phyloP scores from a whole-genome alignment of 2,329 filamentous ascomycete genomes.

The Gaeumannomyces tritici region DNA sequence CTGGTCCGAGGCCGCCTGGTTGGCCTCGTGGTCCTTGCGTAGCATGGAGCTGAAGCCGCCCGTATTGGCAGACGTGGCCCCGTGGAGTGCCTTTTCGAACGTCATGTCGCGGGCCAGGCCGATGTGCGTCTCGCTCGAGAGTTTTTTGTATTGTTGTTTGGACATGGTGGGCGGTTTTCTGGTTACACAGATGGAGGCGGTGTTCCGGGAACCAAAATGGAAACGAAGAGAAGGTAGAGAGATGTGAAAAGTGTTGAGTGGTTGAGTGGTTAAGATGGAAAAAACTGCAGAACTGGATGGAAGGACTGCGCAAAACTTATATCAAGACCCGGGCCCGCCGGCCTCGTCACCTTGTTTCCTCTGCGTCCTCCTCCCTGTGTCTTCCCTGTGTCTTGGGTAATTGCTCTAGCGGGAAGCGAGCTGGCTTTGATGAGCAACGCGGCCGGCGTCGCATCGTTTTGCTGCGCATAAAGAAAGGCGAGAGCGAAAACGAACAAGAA shows the following conservation, averaged over 20 bases:
- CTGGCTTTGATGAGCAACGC: no score
- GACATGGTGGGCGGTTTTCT: background rate
- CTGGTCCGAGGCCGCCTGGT: conserved; percentile 59
- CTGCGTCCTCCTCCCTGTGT: no score
- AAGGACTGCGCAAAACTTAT: background rate
- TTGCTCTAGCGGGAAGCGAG: no score
- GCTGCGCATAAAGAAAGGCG: no score
- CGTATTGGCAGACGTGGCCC: conserved; percentile 52
- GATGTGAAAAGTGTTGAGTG: background rate
- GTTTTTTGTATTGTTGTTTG: background rate
- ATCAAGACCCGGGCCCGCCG: background rate
- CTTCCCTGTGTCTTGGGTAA: no score
- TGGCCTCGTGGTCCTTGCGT: conserved; percentile 56
- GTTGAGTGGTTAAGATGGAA: no score
- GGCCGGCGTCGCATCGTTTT: no score
- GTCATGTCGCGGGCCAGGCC: conserved; percentile 59
- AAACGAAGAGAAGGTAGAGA: background rate
- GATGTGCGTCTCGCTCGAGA: background rate
- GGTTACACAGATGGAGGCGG: background rate
- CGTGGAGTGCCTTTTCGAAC: conserved; percentile 86
- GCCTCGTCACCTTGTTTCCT: background rate
- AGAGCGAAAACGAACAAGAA: no score
- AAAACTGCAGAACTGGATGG: no score
- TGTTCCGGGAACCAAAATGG: no score
- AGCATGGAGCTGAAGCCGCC: conserved; percentile 79